Evolutionary conservation across 305 asterid genomes (phyloP), one percentile per base, ranked within the genome.

Genomic region (Fraxinus dipetala): DNA sequence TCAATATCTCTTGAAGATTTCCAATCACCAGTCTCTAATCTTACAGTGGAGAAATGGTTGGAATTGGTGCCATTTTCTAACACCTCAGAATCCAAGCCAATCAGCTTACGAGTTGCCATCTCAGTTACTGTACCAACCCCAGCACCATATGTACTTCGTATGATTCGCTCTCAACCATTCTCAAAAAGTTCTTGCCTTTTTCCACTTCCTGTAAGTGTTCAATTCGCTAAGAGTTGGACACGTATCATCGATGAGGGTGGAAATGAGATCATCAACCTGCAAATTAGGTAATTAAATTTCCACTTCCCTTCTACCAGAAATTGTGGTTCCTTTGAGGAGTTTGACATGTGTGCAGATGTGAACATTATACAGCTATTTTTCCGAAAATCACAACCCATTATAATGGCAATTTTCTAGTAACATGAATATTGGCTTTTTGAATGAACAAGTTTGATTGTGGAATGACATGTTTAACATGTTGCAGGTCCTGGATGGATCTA

Each of bases 31-130:
- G 85, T 81, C 72, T 85, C 91, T 61, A 85, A 86, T 81, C 97
- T 94, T 82, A 80, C 87, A 4, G 84, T 86, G 84, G 99, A 93
- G 80, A 93, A 94, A 90, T 96, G 99, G 99, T 72, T 96, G 86
- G 97, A 94, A 61, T 80, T 96, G 89, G 87, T 84, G 80, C 98
- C 97, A 36, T 81, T 85, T 86, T 81, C 95, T 34, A 87, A 89
- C 78, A 78, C 70, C 83, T 74, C 24, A 28, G 88, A 72, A 82
- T 76, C 93, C 16, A 87, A 90, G 78, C 92, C 93, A 14, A 84
- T 92, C 78, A 87, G 88, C 80, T 79, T 96, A 87, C 86, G 97
- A 48, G 96, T 96, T 74, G 98, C 97, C 38, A 81, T 94, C 72
- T 96, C 99, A 48, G 91, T 89, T 84, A 96, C 98, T 79, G 31